Evolutionary conservation across 148 eudicot species (phyloP).

Genomic region (Rhododendron simsii): DNA sequence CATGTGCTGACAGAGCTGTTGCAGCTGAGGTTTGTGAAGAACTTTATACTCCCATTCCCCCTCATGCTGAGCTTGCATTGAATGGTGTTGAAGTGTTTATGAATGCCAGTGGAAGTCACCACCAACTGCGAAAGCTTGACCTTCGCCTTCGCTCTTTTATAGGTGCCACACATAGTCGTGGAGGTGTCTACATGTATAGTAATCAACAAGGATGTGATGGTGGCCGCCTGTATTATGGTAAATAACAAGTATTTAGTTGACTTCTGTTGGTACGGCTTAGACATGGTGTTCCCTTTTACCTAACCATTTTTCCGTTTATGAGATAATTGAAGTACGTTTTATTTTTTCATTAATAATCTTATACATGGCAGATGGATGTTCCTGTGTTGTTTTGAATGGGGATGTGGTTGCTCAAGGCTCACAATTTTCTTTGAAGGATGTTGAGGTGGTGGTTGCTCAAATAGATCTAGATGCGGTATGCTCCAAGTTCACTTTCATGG

Average conservation of each 20-base stretch:
- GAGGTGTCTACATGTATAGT: conserved; percentile 29
- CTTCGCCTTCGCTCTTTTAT: conserved; percentile 81
- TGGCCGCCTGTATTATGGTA: conserved; percentile 90
- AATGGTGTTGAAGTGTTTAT: conserved; percentile 18
- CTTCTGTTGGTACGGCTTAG: background rate
- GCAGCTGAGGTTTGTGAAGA: conserved; percentile 1
- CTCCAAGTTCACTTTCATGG: conserved; percentile 3
- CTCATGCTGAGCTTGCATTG: conserved; percentile 3
- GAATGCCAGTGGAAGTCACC: conserved; percentile 99
- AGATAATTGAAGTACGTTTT: background rate
- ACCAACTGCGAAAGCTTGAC: conserved; percentile 93
- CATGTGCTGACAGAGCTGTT: background rate
- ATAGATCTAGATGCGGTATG: conserved; percentile 93
- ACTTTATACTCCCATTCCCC: background rate
- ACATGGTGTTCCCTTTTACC: background rate
- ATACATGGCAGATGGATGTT: conserved; percentile 77
- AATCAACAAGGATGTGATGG: conserved; percentile 99
- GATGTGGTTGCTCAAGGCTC: conserved; percentile 98
- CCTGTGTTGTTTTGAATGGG: conserved; percentile 85
- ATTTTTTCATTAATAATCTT: conserved; percentile 9
- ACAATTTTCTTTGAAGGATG: conserved; percentile 92
- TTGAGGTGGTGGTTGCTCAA: conserved; percentile 86
- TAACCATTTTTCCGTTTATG: background rate
- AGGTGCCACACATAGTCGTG: conserved; percentile 87
- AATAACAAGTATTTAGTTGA: conserved; percentile 2